Evolutionary conservation across 2,329 filamentous ascomycete species (phyloP), one percentile per base, ranked within the genome.

Genomic region (Colletotrichum sp.): DNA sequence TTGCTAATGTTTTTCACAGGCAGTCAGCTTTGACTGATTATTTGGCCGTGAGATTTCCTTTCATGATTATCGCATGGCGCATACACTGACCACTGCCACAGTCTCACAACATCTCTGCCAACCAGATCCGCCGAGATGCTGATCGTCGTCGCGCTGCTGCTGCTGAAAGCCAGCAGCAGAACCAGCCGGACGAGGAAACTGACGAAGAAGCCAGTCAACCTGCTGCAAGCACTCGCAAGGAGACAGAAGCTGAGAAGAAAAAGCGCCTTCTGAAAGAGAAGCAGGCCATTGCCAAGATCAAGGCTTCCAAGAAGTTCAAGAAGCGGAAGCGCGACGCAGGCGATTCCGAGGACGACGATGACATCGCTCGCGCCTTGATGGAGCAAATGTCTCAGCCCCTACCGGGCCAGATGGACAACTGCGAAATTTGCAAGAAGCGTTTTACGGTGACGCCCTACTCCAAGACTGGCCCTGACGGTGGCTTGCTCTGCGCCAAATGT

Each of bases 371-470:
- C 15, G 86, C 87, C 79, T 84, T 92, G 21, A 85, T 92, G 80
- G 79, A 89, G 67, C 80, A 89, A 76, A 83, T 82, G 30, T 80
- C 85, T 49, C 87, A 87, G 36, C 93, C 93, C 3, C 83, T 93
- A n/a, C 95, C 95, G 3, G 96, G 95, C 4, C 96, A 99, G 84
- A 91, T 96, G 81, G 95, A 95, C 78, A 96, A 98, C 79, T 99
- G 96, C 82, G 95, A 95, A 77, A 86, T 93, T 5, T 99, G 96
- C 83, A 89, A 90, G 59, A 98, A 97, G 83, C 93, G 96, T 49
- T 99, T 99, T 82, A 98, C 95, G 0, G 96, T 99, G 60, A 98
- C 96, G 0, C 91, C 95, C 1, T 98, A 98, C 85, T 96, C 94
- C 77, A 94, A 95, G 78, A 91, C 93, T 32, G 95, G 95, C 1